A percentile compares a stretch with the other conserved stretches of the same genome.
Evolutionary conservation across 805 yeast species (phyloP).

Genomic region (Cyberlindnera xishuangbannaensis): DNA sequence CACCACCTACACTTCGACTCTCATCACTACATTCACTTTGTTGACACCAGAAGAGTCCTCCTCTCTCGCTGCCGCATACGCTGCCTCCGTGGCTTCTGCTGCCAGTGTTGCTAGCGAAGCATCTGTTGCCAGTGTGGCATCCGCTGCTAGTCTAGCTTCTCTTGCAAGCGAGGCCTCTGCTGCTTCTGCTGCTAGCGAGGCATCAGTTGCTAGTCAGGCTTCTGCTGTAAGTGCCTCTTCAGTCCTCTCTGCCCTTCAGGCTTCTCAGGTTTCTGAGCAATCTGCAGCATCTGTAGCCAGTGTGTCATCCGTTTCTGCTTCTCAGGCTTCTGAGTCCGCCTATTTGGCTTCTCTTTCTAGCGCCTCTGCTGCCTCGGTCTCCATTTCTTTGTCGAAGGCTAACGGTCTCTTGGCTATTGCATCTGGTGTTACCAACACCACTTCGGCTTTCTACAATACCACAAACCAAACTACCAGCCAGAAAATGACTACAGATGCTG

Average conservation of each 20-base stretch:
- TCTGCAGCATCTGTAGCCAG: conserved; percentile 9
- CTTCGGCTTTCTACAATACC: conserved; percentile 25
- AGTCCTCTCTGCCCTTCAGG: conserved; percentile 9
- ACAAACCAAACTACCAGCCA: conserved; percentile 27
- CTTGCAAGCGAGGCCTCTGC: conserved; percentile 21
- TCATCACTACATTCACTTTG: conserved; percentile 28
- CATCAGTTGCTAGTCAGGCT: conserved; percentile 9
- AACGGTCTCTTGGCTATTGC: conserved; percentile 38
- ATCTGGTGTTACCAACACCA: conserved; percentile 30
- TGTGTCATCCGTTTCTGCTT: conserved; percentile 6
- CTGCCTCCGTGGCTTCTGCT: conserved; percentile 13
- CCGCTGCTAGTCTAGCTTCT: conserved; percentile 17
- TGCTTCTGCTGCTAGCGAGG: conserved; percentile 16
- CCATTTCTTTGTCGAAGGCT: conserved; percentile 27
- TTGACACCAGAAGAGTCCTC: conserved; percentile 25
- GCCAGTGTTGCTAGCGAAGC: conserved; percentile 14
- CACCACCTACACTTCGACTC: conserved; percentile 34
- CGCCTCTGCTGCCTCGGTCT: conserved; percentile 16
- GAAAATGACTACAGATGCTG: conserved; percentile 20
- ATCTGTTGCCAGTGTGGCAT: conserved; percentile 6
- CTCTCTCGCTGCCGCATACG: conserved; percentile 1
- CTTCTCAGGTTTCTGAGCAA: conserved; percentile 18
- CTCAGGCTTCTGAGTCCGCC: conserved; percentile 20
- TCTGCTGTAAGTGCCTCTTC: conserved; percentile 8
- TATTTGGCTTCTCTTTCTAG: conserved; percentile 14